Evolutionary conservation across 2,329 filamentous ascomycete genomes (phyloP).

Genomic region (Thermomyces lanuginosus): DNA sequence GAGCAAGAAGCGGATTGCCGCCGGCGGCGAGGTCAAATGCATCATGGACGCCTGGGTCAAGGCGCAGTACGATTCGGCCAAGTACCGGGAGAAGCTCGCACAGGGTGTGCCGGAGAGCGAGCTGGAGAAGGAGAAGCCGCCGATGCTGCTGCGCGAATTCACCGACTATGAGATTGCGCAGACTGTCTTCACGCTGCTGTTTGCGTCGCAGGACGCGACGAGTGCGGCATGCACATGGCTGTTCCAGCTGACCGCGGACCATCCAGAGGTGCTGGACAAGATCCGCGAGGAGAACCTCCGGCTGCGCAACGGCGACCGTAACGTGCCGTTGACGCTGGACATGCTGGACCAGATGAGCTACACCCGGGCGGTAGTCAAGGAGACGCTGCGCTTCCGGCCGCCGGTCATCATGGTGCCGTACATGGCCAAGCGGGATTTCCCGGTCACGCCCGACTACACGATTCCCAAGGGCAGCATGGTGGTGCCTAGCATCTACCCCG

Average conservation of each 20-base stretch:
- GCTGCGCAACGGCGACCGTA: conserved; percentile 56
- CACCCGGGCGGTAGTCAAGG: conserved; percentile 80
- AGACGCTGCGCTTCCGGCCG: conserved; percentile 82
- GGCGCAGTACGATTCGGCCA: conserved; percentile 70
- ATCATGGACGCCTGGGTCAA: conserved; percentile 94
- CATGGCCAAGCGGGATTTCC: conserved; percentile 85
- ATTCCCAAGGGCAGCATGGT: conserved; percentile 91
- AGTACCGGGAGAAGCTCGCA: conserved; percentile 62
- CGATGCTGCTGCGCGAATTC: conserved; percentile 69
- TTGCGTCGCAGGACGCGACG: conserved; percentile 93
- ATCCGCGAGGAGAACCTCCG: conserved; percentile 80
- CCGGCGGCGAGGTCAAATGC: conserved; percentile 71
- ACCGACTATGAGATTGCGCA: conserved; percentile 80
- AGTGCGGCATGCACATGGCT: conserved; percentile 88
- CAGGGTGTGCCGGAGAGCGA: conserved; percentile 52
- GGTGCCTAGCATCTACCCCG: conserved; percentile 76
- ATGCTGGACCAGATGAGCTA: conserved; percentile 77
- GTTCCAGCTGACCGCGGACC: conserved; percentile 85
- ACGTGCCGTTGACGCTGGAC: conserved; percentile 60
- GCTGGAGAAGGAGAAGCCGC: conserved; percentile 72
- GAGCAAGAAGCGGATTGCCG: conserved; percentile 79
- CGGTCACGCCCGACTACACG: conserved; percentile 75
- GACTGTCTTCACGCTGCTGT: conserved; percentile 90
- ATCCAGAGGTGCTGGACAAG: conserved; percentile 78
- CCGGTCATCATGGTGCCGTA: conserved; percentile 97